Base-by-base conservation (phyloP, 805 yeast genomes). In the Cyberlindnera amylophila region DNA sequence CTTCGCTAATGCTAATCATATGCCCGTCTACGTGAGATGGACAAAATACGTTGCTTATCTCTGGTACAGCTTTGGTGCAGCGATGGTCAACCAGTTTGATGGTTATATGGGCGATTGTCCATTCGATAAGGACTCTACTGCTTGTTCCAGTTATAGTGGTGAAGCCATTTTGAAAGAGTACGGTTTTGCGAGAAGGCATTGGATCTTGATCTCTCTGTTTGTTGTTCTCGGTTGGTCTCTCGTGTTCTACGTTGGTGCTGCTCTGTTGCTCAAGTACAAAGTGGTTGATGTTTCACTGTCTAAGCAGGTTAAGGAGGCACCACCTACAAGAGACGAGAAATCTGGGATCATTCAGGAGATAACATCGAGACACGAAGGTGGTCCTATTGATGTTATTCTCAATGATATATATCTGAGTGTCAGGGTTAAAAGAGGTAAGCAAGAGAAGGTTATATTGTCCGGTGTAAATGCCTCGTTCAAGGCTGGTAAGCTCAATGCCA, bases 21-120 rank as follows among this genome's bases (percentile, higher is more conserved):
- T 86, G 79, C 95, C 95, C 0, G 95, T 85, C 1, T 88, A 88
- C 54, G 95, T 87, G 8, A 70, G 87, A 28, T 87, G 96, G 96
- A 73, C 82, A 5, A 85, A 82, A 57, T 87, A 84, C 61, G 66
- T 81, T 43, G 81, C 91, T 0, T 84, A 76, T 57, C 70, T 82
- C 39, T 88, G 90, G 86, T 87, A 83, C 56, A 81, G 81, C 0
- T 84, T 83, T 61, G 93, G 93, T 3, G 81, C 80, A 2, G 54
- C 81, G 43, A 54, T 74, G 32, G 72, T 89, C 0, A 83, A 81
- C 55, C 81, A 86, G 51, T 87, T 76, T 56, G 68, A 83, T 2
- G 75, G 72, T 27, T 84, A 70, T 65, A 46, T 59, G 32, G 89
- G 89, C 8, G 79, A 74, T 39, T 82, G 91, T 53, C 77, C 74